Base-by-base conservation (phyloP, 352 stramenopile genomes). In the Phytophthora fragariaefolia region DNA sequence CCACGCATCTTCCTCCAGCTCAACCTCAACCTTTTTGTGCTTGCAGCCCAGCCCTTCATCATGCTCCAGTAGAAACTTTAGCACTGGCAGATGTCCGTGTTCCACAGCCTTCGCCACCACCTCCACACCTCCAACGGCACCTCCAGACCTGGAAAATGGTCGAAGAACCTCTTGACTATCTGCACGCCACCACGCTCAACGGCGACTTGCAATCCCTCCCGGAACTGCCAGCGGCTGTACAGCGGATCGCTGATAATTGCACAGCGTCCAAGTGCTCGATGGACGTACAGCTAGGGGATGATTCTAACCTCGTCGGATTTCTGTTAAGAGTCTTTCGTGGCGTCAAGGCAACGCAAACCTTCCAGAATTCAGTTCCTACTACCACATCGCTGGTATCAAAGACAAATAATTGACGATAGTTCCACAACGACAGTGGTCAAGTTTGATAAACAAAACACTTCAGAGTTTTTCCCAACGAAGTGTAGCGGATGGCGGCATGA, bases 171-270 rank as follows among this genome's bases (percentile, higher is more conserved):
- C 20, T 24, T 8, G 18, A 47, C 40, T 8, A 47, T 47, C 40
- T 17, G 7, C 20, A 27, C 6, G 24, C 24, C 40, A 10, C 40
- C 18, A 47, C 40, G 40, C 6, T 47, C n/a, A 15, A 8, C 40
- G 15, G 18, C 40, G n/a, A 48, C 40, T 18, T 27, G 6, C n/a
- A 48, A 13, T 4, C n/a, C n/a, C 40, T 23, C 40, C 13, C 8
- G n/a, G 40, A 48, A 48, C 40, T 48, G 40, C 40, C 40, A 48
- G 18, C 57, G 71, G 56, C 51, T 64, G 85, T 57, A 63, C n/a
- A 49, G 45, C 0, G 15, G 23, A 40, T 49, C 45, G 24, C 9
- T 49, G 8, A 32, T 52, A 53, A 6, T 48, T 57, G n/a, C 13
- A 28, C 2, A 63, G 56, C 26, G 45, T 42, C 56, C 56, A 63